Conservation (phyloP, 805 yeast genomes). For the Starmera caribaea region DNA sequence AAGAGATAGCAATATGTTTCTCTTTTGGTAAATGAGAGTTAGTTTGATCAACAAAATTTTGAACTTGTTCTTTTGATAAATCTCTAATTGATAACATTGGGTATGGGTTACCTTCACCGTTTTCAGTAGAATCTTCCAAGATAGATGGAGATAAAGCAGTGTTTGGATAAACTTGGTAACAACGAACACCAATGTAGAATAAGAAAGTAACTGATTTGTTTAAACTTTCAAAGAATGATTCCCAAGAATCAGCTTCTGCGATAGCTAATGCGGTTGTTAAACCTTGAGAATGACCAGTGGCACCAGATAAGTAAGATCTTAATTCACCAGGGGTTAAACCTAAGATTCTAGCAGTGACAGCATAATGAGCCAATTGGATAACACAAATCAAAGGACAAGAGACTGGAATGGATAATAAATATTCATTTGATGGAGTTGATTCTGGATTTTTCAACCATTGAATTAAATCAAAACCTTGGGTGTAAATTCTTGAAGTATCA, state of each 20-base stretch:
- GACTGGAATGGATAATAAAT: conserved; percentile 83
- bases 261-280: conserved; percentile 88
- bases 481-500: conserved; percentile 77
- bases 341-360: conserved; percentile 73
- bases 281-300: conserved; percentile 90
- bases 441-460: conserved; percentile 83
- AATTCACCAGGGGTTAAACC: conserved; percentile 89
- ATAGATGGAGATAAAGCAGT: conserved; percentile 92
- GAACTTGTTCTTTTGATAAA: conserved; percentile 70
- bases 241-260: conserved; percentile 80
- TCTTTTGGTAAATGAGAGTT: conserved; percentile 89
- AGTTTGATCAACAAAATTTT: conserved; percentile 71
- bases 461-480: conserved; percentile 86
- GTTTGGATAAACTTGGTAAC: conserved; percentile 83
- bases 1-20: conserved; percentile 82
- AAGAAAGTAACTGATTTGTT: conserved; percentile 74
- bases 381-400: conserved; percentile 97
- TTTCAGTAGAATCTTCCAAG: conserved; percentile 83
- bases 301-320: conserved; percentile 55
- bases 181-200: conserved; percentile 90
- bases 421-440: conserved; percentile 82
- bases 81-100: conserved; percentile 97
- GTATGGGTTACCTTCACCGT: conserved; percentile 93
- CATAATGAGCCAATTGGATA: conserved; percentile 89
- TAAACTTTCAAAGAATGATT: conserved; percentile 60